Percentiles rank a stretch among this genome's conserved stretches.
phyloP scores from a whole-genome alignment of 2,329 filamentous ascomycete species.

The Talaromyces sp. region DNA sequence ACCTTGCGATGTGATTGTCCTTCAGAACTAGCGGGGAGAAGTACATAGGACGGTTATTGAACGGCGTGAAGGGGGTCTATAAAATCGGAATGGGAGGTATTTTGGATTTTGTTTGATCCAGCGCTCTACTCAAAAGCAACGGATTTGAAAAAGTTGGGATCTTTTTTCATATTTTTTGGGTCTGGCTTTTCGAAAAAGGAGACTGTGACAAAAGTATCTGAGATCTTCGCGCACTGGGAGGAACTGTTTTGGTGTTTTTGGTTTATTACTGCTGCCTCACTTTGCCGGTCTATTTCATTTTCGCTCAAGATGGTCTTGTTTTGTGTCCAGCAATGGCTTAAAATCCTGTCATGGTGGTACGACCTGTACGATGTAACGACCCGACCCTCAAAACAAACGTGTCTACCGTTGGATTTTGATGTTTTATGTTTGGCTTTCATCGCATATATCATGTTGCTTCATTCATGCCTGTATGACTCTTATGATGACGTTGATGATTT shows the following conservation, averaged over 20 bases:
- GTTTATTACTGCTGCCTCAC: slow-evolving; percentile 20
- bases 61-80: not conserved
- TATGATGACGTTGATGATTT: slow-evolving; percentile 18
- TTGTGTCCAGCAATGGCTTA: slow-evolving; percentile 14
- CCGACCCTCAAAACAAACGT: slow-evolving; percentile 31
- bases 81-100: slow-evolving; percentile 10
- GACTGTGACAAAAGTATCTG: slow-evolving; percentile 15
- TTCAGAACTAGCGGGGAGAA: not conserved
- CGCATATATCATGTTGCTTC: slow-evolving; percentile 16
- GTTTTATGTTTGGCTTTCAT: slow-evolving; percentile 10
- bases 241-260: slow-evolving; percentile 22
- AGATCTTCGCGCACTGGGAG: slow-evolving; percentile 19
- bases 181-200: slow-evolving; percentile 20
- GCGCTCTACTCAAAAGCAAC: slow-evolving; percentile 8
- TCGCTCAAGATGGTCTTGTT: slow-evolving; percentile 15
- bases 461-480: slow-evolving; percentile 19
- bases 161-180: slow-evolving; percentile 18
- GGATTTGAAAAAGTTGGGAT: slow-evolving; percentile 18
- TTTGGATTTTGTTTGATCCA: slow-evolving; percentile 13
- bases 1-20: not conserved
- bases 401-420: slow-evolving; percentile 14
- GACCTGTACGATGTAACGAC: slow-evolving; percentile 37
- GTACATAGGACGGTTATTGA: not conserved
- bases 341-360: slow-evolving; percentile 27
- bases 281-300: slow-evolving; percentile 9